Conservation (phyloP, 495 filamentous ascomycete species). For the Cenococcum geophilum region DNA sequence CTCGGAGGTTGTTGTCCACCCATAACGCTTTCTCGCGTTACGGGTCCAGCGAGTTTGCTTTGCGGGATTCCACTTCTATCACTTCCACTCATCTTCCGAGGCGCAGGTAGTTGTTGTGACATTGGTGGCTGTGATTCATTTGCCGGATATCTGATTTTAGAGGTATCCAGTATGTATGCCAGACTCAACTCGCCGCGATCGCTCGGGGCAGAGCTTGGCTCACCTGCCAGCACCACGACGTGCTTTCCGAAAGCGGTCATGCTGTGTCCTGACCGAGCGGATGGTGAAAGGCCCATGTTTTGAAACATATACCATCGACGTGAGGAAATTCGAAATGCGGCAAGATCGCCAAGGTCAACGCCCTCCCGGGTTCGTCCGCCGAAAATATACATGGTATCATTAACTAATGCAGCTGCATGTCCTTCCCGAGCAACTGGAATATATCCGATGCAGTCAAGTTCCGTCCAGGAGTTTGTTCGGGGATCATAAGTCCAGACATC, state of each 20-base stretch:
- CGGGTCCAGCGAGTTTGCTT: constrained; percentile 16
- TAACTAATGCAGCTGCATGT: constrained; percentile 85
- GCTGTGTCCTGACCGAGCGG: constrained; percentile 87
- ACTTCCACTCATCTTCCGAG: constrained; percentile 29
- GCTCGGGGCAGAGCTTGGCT: constrained; percentile 79
- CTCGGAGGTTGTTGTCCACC: constrained; percentile 23
- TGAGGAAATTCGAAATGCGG: constrained; percentile 87
- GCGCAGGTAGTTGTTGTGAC: constrained; percentile 45
- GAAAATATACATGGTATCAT: constrained; percentile 99
- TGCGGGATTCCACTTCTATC: constrained; percentile 24
- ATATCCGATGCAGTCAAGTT: constrained; percentile 93
- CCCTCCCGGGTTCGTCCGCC: constrained; percentile 94
- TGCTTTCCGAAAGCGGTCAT: constrained; percentile 94
- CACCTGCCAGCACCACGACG: constrained; percentile 85
- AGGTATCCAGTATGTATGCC: constrained; percentile 86
- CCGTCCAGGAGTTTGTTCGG: constrained; percentile 69
- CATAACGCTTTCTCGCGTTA: constrained; percentile 16
- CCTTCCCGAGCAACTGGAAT: constrained; percentile 92
- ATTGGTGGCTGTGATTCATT: constrained; percentile 43
- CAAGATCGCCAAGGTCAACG: constrained; percentile 83
- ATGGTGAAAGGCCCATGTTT: constrained; percentile 97
- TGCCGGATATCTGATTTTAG: constrained; percentile 90
- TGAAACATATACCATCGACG: constrained; percentile 98
- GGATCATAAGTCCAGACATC: constrained; percentile 97
- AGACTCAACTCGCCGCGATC: constrained; percentile 78